Evolutionary conservation across 1,284 basidiomycete genomes (phyloP).

Genomic region (Apiotrichum veenhuisii): DNA sequence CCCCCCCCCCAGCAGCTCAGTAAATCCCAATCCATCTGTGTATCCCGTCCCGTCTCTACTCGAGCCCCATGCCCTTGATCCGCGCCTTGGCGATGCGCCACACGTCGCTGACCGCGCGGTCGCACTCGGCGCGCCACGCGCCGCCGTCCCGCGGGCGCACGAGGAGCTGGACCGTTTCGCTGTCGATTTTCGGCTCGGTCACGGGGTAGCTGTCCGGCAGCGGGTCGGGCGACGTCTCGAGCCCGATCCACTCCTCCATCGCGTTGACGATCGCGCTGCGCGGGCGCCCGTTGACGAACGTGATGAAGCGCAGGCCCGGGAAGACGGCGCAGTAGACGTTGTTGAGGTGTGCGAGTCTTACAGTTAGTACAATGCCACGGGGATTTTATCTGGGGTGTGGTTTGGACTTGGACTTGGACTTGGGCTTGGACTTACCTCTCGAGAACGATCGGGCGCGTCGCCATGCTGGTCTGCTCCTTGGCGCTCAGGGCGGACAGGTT

Average conservation of each 20-base stretch:
- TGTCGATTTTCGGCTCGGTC: constrained; percentile 50
- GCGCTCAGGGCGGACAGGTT: constrained; percentile 65
- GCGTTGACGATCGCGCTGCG: constrained; percentile 68
- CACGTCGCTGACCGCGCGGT: constrained; percentile 67
- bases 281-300: constrained; percentile 81
- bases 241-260: constrained; percentile 64
- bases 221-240: constrained; percentile 27
- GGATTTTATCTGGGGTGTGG: no score
- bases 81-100: constrained; percentile 70
- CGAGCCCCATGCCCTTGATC: constrained; percentile 31
- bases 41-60: constrained; percentile 21
- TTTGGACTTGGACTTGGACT: no score
- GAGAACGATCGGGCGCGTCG: constrained; percentile 38
- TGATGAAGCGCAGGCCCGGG: constrained; percentile 76
- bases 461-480: constrained; percentile 64
- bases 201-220: constrained; percentile 27
- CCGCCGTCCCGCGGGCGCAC: constrained; percentile 24
- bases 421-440: constrained; percentile 42
- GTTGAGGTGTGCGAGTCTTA: constrained; percentile 61
- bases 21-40: no score
- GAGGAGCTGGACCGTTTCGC: constrained; percentile 37
- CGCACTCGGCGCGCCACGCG: constrained; percentile 62
- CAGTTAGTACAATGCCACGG: background rate
- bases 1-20: no score
- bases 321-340: constrained; percentile 68